A percentile compares a stretch with the other conserved stretches of the same genome.
phyloP scores from a whole-genome alignment of 2,329 filamentous ascomycete genomes.

The Cladorrhinum sp. region DNA sequence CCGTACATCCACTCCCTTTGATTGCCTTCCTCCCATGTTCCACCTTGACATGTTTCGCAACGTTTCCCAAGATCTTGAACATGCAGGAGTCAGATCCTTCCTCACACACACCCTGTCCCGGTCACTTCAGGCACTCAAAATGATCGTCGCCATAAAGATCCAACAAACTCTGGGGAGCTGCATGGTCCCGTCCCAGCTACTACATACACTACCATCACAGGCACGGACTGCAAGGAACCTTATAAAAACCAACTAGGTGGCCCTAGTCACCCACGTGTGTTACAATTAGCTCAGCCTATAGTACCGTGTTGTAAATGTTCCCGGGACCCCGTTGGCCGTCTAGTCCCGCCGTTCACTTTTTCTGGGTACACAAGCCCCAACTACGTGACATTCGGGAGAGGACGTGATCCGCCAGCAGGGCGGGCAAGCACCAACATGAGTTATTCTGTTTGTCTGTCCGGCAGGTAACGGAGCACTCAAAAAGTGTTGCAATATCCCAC shows the following conservation, averaged over 20 bases:
- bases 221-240: background rate
- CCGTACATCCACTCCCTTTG: background rate
- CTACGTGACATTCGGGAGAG: background rate
- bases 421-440: too few species aligned
- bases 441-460: too few species aligned
- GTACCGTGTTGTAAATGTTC: background rate
- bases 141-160: constrained; percentile 1
- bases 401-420: background rate
- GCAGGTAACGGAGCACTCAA: background rate
- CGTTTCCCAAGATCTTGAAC: background rate
- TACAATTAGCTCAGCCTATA: background rate
- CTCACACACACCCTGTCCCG: background rate
- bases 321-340: background rate
- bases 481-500: background rate
- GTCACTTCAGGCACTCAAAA: background rate
- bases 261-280: background rate
- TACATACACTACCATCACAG: background rate
- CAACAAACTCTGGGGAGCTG: background rate
- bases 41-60: background rate
- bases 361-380: background rate
- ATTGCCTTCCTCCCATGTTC: background rate
- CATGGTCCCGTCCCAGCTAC: constrained; percentile 5
- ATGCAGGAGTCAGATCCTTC: background rate
- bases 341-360: too few species aligned
- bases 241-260: background rate